Conservation (phyloP, 2,329 filamentous ascomycete species). For the Hypoxylon sp. region DNA sequence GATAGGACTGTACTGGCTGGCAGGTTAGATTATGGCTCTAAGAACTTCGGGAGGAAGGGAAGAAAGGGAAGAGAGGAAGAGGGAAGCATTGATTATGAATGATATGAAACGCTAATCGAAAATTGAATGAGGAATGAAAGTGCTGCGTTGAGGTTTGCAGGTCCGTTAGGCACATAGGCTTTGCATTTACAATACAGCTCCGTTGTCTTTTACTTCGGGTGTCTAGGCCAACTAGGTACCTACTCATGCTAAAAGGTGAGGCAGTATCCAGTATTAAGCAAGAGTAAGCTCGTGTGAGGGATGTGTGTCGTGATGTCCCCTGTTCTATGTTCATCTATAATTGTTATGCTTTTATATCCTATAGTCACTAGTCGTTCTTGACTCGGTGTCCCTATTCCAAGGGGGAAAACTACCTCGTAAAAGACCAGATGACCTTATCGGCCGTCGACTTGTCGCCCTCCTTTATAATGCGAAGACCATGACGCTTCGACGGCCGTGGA, state of each 20-base stretch:
- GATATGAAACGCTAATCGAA: slow-evolving; percentile 3
- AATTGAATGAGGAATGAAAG: background rate
- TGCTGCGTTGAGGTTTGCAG: background rate
- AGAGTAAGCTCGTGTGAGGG: background rate
- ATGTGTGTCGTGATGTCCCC: background rate
- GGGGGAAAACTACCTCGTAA: background rate
- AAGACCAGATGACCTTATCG: background rate
- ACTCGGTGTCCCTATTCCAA: background rate
- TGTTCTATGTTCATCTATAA: background rate
- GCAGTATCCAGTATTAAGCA: background rate
- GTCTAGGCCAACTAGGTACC: too few relatives aligned
- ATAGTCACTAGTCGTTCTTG: background rate
- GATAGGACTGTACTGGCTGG: background rate
- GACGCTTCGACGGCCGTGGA: background rate
- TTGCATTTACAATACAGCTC: slow-evolving; percentile 2
- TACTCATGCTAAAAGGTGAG: background rate
- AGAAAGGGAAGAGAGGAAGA: too few relatives aligned
- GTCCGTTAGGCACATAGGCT: slow-evolving; percentile 4
- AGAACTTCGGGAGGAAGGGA: background rate
- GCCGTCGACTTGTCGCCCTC: background rate
- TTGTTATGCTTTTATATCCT: background rate
- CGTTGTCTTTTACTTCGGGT: background rate
- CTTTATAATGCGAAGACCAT: background rate
- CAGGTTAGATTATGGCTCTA: slow-evolving; percentile 9
- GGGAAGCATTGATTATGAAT: slow-evolving; percentile 22